Percentiles rank a stretch among this genome's conserved stretches.
Conservation (phyloP, 2,329 filamentous ascomycete genomes). For the Cryphonectria parasitica region DNA sequence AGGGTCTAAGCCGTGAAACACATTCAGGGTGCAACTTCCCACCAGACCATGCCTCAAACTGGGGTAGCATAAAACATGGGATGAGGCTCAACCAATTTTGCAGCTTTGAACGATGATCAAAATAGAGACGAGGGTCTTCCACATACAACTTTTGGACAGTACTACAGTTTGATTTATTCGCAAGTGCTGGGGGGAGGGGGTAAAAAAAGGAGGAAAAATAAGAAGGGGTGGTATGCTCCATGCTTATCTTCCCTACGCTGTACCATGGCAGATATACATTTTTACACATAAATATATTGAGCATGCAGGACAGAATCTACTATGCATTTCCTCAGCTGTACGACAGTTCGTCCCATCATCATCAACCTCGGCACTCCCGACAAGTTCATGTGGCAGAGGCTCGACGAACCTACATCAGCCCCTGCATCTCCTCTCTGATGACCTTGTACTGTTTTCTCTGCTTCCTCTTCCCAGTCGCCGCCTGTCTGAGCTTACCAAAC, state of each 20-base stretch:
- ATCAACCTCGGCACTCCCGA: not conserved
- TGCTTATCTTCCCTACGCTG: not conserved
- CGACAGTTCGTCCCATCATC: not conserved
- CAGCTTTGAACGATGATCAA: not conserved
- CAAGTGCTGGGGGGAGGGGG: not conserved
- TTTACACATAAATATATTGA: not conserved
- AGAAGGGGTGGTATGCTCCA: not conserved
- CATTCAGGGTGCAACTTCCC: constrained; percentile 5
- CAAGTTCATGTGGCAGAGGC: not conserved
- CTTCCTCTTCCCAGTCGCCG: constrained; percentile 66
- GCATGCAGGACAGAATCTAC: not conserved
- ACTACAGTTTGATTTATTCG: too few species aligned
- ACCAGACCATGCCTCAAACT: not conserved
- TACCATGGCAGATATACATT: not conserved
- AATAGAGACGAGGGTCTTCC: not conserved
- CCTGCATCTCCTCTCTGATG: constrained; percentile 69
- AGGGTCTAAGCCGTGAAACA: constrained; percentile 18
- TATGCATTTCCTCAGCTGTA: not conserved
- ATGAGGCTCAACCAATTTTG: constrained; percentile 7
- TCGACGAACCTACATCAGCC: constrained; percentile 33
- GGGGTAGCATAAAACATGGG: not conserved
- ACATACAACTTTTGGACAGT: not conserved
- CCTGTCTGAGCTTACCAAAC: constrained; percentile 65
- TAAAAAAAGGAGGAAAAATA: not conserved
- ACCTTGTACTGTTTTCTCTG: constrained; percentile 87